Evolutionary conservation across 2,329 filamentous ascomycete genomes (phyloP).

Genomic region (Aspergillus unguis): DNA sequence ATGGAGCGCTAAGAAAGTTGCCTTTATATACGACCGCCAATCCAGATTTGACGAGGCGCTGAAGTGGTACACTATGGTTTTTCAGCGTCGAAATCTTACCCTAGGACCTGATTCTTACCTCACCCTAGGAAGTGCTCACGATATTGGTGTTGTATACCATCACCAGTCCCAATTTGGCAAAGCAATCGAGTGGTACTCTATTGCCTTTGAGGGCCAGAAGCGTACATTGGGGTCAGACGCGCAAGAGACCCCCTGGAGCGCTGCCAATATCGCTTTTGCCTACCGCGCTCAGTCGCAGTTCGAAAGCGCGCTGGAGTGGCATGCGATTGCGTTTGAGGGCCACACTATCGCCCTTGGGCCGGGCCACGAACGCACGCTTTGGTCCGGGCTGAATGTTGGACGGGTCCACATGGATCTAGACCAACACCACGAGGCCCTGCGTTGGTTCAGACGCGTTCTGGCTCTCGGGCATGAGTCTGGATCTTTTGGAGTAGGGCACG

Average conservation of each 20-base stretch:
- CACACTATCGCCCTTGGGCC: neutral
- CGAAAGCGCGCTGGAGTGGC: neutral
- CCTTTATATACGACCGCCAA: neutral
- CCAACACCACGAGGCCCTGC: neutral
- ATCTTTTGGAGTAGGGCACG: neutral
- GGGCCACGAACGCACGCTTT: neutral
- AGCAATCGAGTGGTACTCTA: neutral
- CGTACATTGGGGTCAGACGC: neutral
- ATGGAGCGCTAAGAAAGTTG: neutral
- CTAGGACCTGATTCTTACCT: neutral
- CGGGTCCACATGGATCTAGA: neutral
- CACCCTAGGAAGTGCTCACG: neutral
- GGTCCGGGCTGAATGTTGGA: neutral
- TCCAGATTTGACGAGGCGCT: neutral
- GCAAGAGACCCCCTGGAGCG: neutral
- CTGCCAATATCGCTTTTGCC: neutral
- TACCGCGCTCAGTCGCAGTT: neutral
- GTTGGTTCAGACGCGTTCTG: neutral
- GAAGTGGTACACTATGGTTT: neutral
- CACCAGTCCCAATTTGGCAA: neutral
- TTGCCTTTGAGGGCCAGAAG: neutral
- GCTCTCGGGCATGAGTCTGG: neutral
- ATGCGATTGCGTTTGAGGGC: neutral
- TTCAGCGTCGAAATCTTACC: neutral
- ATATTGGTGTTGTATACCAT: neutral